These are phyloP conservation scores for Scutellaria barbata DNA, from an alignment of 257 asterid species.

Conservation along the genomic window DNA sequence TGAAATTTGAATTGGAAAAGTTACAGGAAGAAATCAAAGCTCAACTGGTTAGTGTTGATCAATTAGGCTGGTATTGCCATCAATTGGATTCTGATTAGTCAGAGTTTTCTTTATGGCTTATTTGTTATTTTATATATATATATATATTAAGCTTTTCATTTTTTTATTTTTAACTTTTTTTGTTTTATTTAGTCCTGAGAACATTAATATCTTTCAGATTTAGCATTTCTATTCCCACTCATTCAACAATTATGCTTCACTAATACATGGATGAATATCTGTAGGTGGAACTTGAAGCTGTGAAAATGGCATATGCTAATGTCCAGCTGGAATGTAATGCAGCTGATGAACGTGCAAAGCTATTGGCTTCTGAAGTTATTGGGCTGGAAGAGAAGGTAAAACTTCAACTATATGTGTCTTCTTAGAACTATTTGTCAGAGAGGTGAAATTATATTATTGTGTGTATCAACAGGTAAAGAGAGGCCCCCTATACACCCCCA, in stretches of 20 bases:
- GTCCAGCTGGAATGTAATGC: slow-evolving; percentile 93
- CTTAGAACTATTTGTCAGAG: too few species aligned
- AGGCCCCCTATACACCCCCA: too few species aligned
- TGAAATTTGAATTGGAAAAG: slow-evolving; percentile 75
- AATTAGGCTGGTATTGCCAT: slow-evolving; percentile 26
- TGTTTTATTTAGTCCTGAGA: slow-evolving; percentile 4
- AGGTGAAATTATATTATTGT: too few species aligned
- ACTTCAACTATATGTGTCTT: slow-evolving; percentile 11
- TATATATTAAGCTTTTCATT: slow-evolving; percentile 23
- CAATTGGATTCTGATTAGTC: slow-evolving; percentile 4
- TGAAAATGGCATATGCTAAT: slow-evolving; percentile 72
- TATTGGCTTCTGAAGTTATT: slow-evolving; percentile 96
- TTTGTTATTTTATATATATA: not conserved
- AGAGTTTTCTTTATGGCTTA: slow-evolving; percentile 6
- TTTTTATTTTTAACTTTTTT: not conserved
- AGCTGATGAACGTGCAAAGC: slow-evolving; percentile 95
- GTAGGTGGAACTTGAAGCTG: slow-evolving; percentile 85
- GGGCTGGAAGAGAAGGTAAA: slow-evolving; percentile 96
- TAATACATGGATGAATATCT: slow-evolving; percentile 30
- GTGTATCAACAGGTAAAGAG: too few species aligned
- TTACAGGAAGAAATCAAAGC: slow-evolving; percentile 80
- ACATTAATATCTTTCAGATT: slow-evolving; percentile 17
- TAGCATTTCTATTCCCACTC: slow-evolving; percentile 10
- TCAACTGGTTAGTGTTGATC: slow-evolving; percentile 65
- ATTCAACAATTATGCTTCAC: slow-evolving; percentile 21